Evolutionary conservation across 2,329 filamentous ascomycete species (phyloP).

Genomic region (Fusarium marasasianum): DNA sequence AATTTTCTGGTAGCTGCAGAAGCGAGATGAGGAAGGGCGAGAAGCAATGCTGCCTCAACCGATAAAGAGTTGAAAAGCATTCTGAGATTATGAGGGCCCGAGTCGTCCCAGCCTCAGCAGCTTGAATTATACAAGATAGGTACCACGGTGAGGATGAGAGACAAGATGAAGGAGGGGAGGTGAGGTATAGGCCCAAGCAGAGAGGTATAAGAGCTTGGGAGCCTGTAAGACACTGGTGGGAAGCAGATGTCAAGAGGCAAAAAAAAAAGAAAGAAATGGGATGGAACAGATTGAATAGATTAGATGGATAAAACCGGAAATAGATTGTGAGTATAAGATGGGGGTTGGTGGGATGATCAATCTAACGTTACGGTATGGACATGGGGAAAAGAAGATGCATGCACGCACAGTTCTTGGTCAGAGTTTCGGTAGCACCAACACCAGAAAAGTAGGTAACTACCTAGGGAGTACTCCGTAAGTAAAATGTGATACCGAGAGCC

Average conservation of each 20-base stretch:
- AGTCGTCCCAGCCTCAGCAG: constrained; percentile 14
- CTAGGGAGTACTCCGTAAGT: background rate
- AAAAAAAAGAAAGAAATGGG: background rate
- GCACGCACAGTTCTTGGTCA: background rate
- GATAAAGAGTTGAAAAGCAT: constrained; percentile 32
- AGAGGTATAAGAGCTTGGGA: constrained; percentile 12
- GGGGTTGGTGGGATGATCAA: constrained; percentile 15
- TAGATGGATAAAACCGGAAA: constrained; percentile 11
- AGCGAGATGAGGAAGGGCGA: constrained; percentile 31
- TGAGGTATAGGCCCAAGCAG: background rate
- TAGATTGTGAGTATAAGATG: background rate
- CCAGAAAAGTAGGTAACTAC: background rate
- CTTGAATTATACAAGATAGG: background rate
- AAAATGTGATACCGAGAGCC: constrained; percentile 9
- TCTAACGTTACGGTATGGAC: background rate
- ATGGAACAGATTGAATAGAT: constrained; percentile 21
- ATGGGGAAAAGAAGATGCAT: background rate
- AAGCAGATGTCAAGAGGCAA: constrained; percentile 1
- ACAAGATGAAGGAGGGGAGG: background rate
- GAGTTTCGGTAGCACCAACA: constrained; percentile 9
- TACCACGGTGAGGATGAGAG: background rate
- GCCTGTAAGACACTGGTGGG: background rate
- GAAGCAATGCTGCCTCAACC: constrained; percentile 26
- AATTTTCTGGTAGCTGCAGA: constrained; percentile 60
- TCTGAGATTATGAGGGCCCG: background rate